Percentiles rank a stretch among this genome's conserved stretches.
Conservation (phyloP, 2,329 filamentous ascomycete species). For the Talaromyces verruculosus region DNA sequence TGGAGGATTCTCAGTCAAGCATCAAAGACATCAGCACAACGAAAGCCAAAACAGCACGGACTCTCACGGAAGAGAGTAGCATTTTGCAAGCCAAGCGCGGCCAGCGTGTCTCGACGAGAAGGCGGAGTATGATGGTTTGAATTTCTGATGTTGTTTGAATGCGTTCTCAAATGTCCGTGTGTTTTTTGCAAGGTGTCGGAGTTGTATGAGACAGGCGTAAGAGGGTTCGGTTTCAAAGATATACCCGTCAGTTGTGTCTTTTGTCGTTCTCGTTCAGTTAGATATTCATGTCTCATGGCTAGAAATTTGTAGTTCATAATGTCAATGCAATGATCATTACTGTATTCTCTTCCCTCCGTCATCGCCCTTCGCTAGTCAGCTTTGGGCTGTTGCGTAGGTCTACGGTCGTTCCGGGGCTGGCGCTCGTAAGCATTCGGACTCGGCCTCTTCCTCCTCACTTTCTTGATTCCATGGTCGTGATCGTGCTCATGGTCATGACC, state of each 20-base stretch:
- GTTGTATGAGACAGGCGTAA: background rate
- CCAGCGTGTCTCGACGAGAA: slow-evolving; percentile 36
- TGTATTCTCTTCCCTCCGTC: background rate
- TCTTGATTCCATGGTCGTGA: slow-evolving; percentile 26
- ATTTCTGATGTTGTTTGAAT: background rate
- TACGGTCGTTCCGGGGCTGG: slow-evolving; percentile 37
- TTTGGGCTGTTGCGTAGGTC: slow-evolving; percentile 1
- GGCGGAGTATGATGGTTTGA: slow-evolving; percentile 45
- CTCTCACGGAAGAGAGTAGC: slow-evolving; percentile 20
- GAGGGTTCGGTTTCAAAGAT: slow-evolving; percentile 10
- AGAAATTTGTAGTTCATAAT: slow-evolving; percentile 13
- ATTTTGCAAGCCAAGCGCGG: slow-evolving; percentile 28
- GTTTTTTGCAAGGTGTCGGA: background rate
- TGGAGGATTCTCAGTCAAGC: slow-evolving; percentile 20
- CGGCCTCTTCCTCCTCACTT: slow-evolving; percentile 31
- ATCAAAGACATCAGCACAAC: background rate
- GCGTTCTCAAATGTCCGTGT: background rate
- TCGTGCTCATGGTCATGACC: slow-evolving; percentile 25
- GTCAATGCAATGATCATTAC: background rate
- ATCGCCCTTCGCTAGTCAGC: background rate
- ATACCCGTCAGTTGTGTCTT: slow-evolving; percentile 18
- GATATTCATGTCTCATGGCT: slow-evolving; percentile 15
- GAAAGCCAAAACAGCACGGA: background rate
- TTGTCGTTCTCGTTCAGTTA: background rate
- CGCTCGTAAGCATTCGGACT: slow-evolving; percentile 52